These are phyloP conservation scores for Plantago coronopus DNA, from an alignment of 305 asterid genomes.

Conservation along the genomic window DNA sequence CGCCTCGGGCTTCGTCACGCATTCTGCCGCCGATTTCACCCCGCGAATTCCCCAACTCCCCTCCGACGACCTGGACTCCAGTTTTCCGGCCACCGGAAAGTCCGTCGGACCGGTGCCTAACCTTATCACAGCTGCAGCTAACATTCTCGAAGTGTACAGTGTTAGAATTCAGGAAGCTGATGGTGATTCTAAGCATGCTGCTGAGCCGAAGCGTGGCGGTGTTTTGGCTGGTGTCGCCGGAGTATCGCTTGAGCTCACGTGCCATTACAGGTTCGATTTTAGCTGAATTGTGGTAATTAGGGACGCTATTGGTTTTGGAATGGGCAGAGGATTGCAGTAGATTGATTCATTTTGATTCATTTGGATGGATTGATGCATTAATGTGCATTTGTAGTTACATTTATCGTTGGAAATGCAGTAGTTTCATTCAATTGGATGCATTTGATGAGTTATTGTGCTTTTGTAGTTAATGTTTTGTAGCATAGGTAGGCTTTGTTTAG, in stretches of 20 bases:
- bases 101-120: slow-evolving; percentile 70
- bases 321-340: too few species aligned
- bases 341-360: too few species aligned
- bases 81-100: slow-evolving; percentile 48
- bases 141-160: slow-evolving; percentile 70
- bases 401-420: too few species aligned
- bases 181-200: slow-evolving; percentile 41
- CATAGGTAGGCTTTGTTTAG: neutral
- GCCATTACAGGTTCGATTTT: slow-evolving; percentile 66
- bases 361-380: too few species aligned
- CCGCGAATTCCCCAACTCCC: slow-evolving; percentile 41
- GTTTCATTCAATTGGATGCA: too few species aligned
- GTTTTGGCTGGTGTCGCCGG: slow-evolving; percentile 71
- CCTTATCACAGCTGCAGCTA: slow-evolving; percentile 70
- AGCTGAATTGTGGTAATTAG: neutral
- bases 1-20: slow-evolving; percentile 79
- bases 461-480: too few species aligned
- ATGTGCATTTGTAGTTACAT: too few species aligned
- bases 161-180: slow-evolving; percentile 69
- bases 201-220: slow-evolving; percentile 77
- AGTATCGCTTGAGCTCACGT: slow-evolving; percentile 76
- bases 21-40: slow-evolving; percentile 52
- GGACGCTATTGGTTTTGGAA: too few species aligned
- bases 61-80: slow-evolving; percentile 64
- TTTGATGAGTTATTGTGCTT: too few species aligned